Conservation (phyloP, 176 grass and related monocot genomes). For the Zizania latifolia region DNA sequence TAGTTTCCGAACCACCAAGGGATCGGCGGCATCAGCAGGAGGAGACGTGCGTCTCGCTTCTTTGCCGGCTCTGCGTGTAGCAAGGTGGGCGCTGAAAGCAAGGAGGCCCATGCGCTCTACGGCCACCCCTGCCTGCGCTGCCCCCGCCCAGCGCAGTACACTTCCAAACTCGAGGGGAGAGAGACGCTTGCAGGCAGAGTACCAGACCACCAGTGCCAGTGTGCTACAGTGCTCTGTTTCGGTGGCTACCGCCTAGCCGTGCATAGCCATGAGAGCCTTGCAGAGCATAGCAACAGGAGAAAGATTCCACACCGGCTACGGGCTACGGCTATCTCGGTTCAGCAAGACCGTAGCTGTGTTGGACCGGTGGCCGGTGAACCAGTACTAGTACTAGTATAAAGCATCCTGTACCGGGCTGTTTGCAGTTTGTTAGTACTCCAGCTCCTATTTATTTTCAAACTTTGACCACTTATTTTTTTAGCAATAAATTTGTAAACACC, state of each 20-base stretch:
- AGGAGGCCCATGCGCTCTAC: background rate
- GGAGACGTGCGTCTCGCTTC: background rate
- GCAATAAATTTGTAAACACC: too few relatives aligned
- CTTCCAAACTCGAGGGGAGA: background rate
- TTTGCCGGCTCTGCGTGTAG: constrained; percentile 15
- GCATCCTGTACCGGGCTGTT: background rate
- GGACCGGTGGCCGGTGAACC: background rate
- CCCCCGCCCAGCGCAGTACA: background rate
- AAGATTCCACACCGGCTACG: background rate
- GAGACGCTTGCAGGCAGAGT: background rate
- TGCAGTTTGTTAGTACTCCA: too few relatives aligned
- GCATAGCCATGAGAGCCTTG: too few relatives aligned
- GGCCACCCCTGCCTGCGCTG: background rate
- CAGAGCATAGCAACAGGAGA: background rate
- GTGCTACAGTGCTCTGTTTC: too few relatives aligned
- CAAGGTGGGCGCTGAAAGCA: constrained; percentile 12
- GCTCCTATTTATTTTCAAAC: too few relatives aligned
- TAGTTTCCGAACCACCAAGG: too few relatives aligned
- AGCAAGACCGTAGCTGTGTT: background rate
- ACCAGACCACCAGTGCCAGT: too few relatives aligned
- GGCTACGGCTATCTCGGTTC: too few relatives aligned
- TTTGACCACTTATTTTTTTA: too few relatives aligned
- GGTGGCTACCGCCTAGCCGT: too few relatives aligned
- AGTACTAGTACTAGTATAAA: background rate
- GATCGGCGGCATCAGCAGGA: background rate